Percentiles rank a stretch among this genome's conserved stretches.
These are phyloP conservation scores for Ensete ventricosum DNA, from an alignment of 176 grass and related monocot species.

Conservation along the genomic window DNA sequence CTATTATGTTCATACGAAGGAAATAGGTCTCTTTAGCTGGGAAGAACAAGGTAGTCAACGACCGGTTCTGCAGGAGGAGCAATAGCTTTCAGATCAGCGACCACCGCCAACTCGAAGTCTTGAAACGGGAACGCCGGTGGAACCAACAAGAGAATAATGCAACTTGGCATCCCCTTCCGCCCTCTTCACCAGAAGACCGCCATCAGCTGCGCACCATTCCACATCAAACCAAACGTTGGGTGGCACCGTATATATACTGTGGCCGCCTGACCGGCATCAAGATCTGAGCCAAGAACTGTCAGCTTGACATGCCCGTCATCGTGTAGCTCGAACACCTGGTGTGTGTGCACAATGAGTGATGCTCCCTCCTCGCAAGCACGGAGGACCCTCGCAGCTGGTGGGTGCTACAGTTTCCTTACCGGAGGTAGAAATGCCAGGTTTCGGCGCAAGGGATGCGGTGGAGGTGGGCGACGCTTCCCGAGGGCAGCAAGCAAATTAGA, in stretches of 20 bases:
- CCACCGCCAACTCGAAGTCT: slow-evolving; percentile 63
- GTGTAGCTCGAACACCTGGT: slow-evolving; percentile 84
- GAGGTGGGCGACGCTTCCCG: slow-evolving; percentile 65
- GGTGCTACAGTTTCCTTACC: slow-evolving; percentile 2
- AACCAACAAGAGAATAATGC: slow-evolving; percentile 85
- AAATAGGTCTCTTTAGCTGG: not conserved
- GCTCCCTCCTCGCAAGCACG: no score
- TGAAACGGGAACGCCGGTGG: slow-evolving; percentile 82
- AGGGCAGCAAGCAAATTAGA: slow-evolving; percentile 72
- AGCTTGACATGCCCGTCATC: slow-evolving; percentile 77
- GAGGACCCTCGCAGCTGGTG: no score
- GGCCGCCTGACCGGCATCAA: slow-evolving; percentile 71
- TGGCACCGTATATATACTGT: slow-evolving; percentile 87
- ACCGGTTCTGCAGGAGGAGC: slow-evolving; percentile 72
- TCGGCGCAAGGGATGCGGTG: slow-evolving; percentile 93
- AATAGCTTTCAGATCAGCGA: slow-evolving; percentile 46
- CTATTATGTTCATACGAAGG: no score
- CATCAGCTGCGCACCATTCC: slow-evolving; percentile 58
- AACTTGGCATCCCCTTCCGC: slow-evolving; percentile 44
- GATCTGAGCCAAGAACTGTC: slow-evolving; percentile 62
- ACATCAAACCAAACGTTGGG: slow-evolving; percentile 96
- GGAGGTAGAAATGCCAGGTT: slow-evolving; percentile 96
- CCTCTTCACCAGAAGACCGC: slow-evolving; percentile 59
- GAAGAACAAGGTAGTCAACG: slow-evolving; percentile 40
- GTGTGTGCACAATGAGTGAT: no score